A percentile compares a stretch with the other conserved stretches of the same genome.
phyloP scores from a whole-genome alignment of 1,139 yeast species.

The Arxiozyma telluris region DNA sequence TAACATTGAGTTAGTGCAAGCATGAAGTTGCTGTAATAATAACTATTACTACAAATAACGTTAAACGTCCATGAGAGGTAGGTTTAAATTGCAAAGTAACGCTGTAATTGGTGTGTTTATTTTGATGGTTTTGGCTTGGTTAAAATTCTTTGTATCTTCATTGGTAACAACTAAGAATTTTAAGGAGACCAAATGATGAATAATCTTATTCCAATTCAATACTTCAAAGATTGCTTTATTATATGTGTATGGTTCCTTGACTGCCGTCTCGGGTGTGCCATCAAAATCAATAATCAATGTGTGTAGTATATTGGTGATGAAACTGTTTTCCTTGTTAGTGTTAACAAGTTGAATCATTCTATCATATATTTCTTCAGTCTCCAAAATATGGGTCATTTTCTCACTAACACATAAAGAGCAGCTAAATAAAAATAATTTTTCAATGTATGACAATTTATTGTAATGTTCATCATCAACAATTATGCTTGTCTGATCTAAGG shows the following conservation, averaged over 20 bases:
- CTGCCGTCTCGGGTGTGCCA: not conserved
- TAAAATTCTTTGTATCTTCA: not conserved
- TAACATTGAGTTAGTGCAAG: not conserved
- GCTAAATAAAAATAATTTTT: constrained; percentile 1
- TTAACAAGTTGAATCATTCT: not conserved
- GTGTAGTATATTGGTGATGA: not conserved
- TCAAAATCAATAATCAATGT: not conserved
- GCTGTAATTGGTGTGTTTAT: not conserved
- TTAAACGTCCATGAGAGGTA: not conserved
- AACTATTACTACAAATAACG: too few species aligned
- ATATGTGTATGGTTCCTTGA: not conserved
- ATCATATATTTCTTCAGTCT: not conserved
- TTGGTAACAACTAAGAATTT: not conserved
- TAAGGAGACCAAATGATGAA: not conserved
- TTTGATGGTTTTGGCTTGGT: not conserved
- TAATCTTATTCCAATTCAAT: constrained; percentile 1
- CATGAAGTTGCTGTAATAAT: not conserved
- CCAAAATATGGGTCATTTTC: not conserved
- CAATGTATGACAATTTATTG: not conserved
- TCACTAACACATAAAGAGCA: not conserved
- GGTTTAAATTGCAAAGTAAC: not conserved
- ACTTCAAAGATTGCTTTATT: not conserved
- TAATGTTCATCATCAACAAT: not conserved
- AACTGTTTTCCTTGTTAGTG: not conserved
- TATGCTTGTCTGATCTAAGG: not conserved